Evolutionary conservation across 2,329 filamentous ascomycete species (phyloP).

Genomic region (Laburnicola sp.): DNA sequence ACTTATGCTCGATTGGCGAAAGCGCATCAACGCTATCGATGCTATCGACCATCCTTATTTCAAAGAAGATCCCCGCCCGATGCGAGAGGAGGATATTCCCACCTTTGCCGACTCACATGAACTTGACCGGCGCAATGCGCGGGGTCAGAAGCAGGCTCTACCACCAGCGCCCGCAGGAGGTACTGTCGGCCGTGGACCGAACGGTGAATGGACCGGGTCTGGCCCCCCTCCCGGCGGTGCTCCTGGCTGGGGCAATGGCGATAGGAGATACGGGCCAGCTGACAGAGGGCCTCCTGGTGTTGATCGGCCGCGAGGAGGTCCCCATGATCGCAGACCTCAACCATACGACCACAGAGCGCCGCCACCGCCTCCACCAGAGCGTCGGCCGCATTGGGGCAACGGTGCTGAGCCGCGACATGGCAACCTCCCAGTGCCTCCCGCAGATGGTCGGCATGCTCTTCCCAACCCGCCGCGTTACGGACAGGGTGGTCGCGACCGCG

Average conservation of each 20-base stretch:
- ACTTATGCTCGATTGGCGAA: constrained; percentile 84
- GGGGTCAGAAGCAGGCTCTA: constrained; percentile 79
- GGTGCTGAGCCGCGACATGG: constrained; percentile 26
- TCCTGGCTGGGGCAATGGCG: constrained; percentile 39
- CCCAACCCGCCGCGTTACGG: constrained; percentile 42
- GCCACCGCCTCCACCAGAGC: constrained; percentile 41
- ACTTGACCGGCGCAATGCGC: constrained; percentile 87
- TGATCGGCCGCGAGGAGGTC: constrained; percentile 33
- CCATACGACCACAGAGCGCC: constrained; percentile 39
- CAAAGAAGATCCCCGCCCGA: constrained; percentile 73
- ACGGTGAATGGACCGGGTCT: constrained; percentile 61
- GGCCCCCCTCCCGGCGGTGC: constrained; percentile 39
- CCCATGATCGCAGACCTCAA: constrained; percentile 32
- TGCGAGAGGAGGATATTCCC: constrained; percentile 84
- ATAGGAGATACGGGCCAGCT: constrained; percentile 38
- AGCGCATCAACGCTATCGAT: constrained; percentile 89
- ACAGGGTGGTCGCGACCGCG: constrained; percentile 23
- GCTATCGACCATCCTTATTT: constrained; percentile 93
- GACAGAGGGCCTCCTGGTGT: constrained; percentile 48
- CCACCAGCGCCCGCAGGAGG: constrained; percentile 91
- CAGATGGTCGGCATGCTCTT: constrained; percentile 41
- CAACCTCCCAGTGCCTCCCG: constrained; percentile 42
- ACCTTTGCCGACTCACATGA: constrained; percentile 94
- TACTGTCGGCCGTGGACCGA: constrained; percentile 74
- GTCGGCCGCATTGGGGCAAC: constrained; percentile 39